Evolutionary conservation across 208 protist species (phyloP).

Genomic region (Willaertia magna): DNA sequence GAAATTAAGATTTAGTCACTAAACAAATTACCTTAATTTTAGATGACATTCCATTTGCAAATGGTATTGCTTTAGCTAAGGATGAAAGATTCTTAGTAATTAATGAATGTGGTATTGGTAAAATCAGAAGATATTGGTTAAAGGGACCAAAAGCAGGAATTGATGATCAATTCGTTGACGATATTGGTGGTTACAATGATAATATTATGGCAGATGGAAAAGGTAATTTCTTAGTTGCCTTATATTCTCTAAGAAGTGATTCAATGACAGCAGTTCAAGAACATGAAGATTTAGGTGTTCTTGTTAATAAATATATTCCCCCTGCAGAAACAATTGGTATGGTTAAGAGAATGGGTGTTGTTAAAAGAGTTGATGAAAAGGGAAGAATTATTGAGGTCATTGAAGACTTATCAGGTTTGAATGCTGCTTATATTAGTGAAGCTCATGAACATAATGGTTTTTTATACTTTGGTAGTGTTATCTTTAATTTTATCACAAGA

Average conservation of each 20-base stretch:
- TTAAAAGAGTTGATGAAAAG: background rate
- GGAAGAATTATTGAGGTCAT: background rate
- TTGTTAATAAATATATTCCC: background rate
- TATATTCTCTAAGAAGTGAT: background rate
- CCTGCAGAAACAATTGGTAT: background rate
- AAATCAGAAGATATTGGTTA: background rate
- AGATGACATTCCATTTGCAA: background rate
- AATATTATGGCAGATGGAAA: background rate
- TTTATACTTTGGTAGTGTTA: background rate
- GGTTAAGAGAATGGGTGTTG: background rate
- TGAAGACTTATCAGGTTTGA: background rate
- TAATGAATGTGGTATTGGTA: background rate
- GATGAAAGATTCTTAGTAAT: background rate
- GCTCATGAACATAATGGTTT: background rate
- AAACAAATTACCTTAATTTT: too few relatives aligned
- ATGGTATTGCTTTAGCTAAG: background rate
- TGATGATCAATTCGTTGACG: background rate
- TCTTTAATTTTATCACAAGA: background rate
- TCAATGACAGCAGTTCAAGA: background rate
- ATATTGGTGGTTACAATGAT: background rate
- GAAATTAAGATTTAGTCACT: too few relatives aligned
- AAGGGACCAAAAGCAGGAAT: background rate
- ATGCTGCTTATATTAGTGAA: background rate
- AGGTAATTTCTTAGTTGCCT: background rate
- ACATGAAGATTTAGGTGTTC: background rate